Percentiles rank a stretch among this genome's conserved stretches.
Evolutionary conservation across 2,329 filamentous ascomycete species (phyloP).

Genomic region (Botrytis paeoniae): DNA sequence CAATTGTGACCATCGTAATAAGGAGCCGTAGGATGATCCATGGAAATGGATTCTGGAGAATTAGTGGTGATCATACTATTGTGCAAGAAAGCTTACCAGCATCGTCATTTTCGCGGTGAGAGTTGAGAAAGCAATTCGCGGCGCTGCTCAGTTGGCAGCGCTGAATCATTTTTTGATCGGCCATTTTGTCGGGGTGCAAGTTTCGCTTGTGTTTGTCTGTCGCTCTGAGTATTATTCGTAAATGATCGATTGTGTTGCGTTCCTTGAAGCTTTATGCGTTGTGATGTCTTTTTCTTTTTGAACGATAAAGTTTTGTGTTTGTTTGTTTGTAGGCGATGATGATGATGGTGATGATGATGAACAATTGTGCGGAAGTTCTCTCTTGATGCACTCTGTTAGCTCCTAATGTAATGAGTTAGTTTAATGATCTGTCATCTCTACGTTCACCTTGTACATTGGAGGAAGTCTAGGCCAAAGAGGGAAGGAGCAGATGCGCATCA

Average conservation of each 20-base stretch:
- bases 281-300: neutral
- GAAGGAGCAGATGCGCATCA: neutral
- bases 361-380: neutral
- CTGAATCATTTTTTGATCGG: neutral
- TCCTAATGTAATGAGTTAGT: neutral
- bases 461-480: neutral
- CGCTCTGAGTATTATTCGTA: no score
- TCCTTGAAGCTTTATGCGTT: neutral
- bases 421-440: neutral
- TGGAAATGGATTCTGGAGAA: rapidly evolving
- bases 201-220: neutral
- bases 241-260: neutral
- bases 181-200: neutral
- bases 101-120: rapidly evolving
- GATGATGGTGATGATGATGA: neutral
- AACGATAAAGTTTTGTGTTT: neutral
- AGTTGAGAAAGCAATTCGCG: neutral
- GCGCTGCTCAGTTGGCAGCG: neutral
- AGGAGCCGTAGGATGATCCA: neutral
- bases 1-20: neutral
- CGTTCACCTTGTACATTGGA: neutral
- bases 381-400: neutral
- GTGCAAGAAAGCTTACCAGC: neutral
- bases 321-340: neutral
- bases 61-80: neutral